Percentiles rank a stretch among this genome's conserved stretches.
phyloP scores from a whole-genome alignment of 2,329 filamentous ascomycete genomes.

The Lecanicillium sp. region DNA sequence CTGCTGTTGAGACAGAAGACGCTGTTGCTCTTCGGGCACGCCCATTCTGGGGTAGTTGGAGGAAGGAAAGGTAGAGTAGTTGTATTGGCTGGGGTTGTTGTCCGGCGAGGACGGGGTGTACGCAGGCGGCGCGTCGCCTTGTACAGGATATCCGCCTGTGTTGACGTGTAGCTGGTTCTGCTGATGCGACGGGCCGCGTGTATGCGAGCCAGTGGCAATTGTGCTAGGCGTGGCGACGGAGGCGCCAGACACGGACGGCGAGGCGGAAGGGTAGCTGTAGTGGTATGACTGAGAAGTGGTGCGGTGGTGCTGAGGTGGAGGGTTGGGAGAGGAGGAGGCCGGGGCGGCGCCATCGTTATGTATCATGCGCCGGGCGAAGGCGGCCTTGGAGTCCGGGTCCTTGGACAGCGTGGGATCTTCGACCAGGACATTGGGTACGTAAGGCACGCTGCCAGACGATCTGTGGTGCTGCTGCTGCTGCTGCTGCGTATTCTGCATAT shows the following conservation, averaged over 20 bases:
- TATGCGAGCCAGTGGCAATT: slow-evolving; percentile 3
- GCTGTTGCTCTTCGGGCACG: slow-evolving; percentile 34
- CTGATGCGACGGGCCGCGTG: slow-evolving; percentile 13
- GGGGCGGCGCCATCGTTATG: slow-evolving; percentile 20
- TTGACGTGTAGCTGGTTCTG: slow-evolving; percentile 8
- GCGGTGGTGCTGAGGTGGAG: slow-evolving; percentile 14
- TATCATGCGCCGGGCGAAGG: slow-evolving; percentile 35
- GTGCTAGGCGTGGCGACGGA: slow-evolving; percentile 11
- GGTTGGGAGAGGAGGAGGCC: slow-evolving; percentile 16
- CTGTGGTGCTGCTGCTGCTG: slow-evolving; percentile 19
- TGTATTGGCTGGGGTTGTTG: slow-evolving; percentile 31
- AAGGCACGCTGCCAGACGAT: slow-evolving; percentile 32
- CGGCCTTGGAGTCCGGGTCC: slow-evolving; percentile 33
- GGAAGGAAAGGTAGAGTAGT: slow-evolving; percentile 40
- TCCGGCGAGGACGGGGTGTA: slow-evolving; percentile 34
- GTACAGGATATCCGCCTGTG: slow-evolving; percentile 19
- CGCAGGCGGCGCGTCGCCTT: slow-evolving; percentile 42
- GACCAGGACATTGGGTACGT: slow-evolving; percentile 43
- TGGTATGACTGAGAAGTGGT: slow-evolving; percentile 3
- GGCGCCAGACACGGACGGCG: slow-evolving; percentile 8
- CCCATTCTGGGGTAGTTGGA: slow-evolving; percentile 33
- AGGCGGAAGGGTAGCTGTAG: neutral
- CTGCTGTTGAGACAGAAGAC: slow-evolving; percentile 36
- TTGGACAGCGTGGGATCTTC: slow-evolving; percentile 41
- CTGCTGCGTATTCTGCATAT: no score